A percentile compares a stretch with the other conserved stretches of the same genome.
phyloP scores from a whole-genome alignment of 2,329 filamentous ascomycete genomes.

The Penicillium sp. region DNA sequence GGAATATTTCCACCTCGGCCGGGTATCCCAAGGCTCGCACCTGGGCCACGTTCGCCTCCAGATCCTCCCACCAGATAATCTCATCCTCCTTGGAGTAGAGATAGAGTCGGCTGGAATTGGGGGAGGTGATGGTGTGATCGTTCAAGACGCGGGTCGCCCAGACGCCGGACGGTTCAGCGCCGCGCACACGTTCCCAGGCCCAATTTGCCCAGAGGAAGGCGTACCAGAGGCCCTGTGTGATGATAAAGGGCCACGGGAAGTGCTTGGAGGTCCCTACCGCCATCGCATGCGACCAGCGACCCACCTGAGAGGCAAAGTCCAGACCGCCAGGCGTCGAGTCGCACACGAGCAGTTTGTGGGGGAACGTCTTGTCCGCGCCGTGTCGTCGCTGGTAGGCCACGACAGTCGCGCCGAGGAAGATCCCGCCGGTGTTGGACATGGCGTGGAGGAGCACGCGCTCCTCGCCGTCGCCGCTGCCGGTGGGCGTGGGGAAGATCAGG shows the following conservation, averaged over 20 bases:
- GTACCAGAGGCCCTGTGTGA: constrained; percentile 51
- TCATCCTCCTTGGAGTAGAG: constrained; percentile 28
- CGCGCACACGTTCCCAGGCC: constrained; percentile 17
- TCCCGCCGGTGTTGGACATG: constrained; percentile 60
- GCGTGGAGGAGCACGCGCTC: constrained; percentile 50
- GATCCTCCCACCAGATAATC: constrained; percentile 24
- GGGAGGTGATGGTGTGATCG: constrained; percentile 10
- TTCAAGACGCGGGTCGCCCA: constrained; percentile 22
- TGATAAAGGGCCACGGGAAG: constrained; percentile 46
- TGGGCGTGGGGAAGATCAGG: constrained; percentile 23
- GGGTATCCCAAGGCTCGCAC: constrained; percentile 47
- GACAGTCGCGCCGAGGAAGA: constrained; percentile 52
- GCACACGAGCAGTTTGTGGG: constrained; percentile 50
- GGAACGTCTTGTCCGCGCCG: constrained; percentile 37
- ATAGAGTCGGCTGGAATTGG: constrained; percentile 18
- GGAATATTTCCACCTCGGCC: constrained; percentile 53
- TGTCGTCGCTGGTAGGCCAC: constrained; percentile 46
- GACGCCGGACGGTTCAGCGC: constrained; percentile 17
- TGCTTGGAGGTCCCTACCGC: constrained; percentile 47
- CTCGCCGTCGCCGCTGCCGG: constrained; percentile 13
- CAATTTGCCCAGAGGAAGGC: constrained; percentile 42
- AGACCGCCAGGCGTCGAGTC: constrained; percentile 57
- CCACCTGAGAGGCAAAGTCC: constrained; percentile 31
- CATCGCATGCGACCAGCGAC: constrained; percentile 55
- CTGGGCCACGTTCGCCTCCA: constrained; percentile 23